These are phyloP conservation scores for Solanum lignicaule DNA, from an alignment of 257 asterid genomes.

Conservation along the genomic window DNA sequence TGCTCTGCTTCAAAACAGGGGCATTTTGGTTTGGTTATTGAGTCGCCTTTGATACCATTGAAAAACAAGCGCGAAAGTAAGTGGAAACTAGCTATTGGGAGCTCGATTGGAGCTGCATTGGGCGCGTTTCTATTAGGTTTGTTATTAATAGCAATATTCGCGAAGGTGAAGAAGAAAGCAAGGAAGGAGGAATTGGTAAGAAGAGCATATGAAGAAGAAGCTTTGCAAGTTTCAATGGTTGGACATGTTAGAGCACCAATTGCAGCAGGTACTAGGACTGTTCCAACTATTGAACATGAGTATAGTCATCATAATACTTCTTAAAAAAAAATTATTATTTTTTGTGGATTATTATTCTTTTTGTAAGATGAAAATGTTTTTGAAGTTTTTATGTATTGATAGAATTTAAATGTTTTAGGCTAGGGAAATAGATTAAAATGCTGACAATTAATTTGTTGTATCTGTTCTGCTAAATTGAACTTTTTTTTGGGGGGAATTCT, in stretches of 20 bases:
- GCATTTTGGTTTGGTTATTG: conserved; percentile 67
- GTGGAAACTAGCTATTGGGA: conserved; percentile 50
- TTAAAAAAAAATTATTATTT: neutral
- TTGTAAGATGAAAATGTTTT: conserved; percentile 9
- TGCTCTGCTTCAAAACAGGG: conserved; percentile 42
- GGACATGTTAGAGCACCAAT: conserved; percentile 84
- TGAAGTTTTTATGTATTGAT: conserved; percentile 2
- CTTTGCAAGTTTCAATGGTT: conserved; percentile 87
- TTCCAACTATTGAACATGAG: conserved; percentile 57
- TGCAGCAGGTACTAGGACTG: conserved; percentile 58
- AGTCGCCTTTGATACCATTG: conserved; percentile 52
- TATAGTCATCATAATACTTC: conserved; percentile 18
- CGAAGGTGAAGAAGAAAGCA: conserved; percentile 70
- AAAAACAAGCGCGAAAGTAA: conserved; percentile 35
- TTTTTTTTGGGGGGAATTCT: neutral
- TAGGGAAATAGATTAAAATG: neutral
- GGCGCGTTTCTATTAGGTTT: conserved; percentile 58
- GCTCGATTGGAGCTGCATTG: conserved; percentile 61
- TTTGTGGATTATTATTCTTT: conserved; percentile 4
- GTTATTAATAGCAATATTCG: conserved; percentile 55
- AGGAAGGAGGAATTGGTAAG: conserved; percentile 81
- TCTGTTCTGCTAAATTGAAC: conserved; percentile 1
- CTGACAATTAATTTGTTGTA: conserved; percentile 14
- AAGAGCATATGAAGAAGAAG: conserved; percentile 92
- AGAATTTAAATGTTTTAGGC: conserved; percentile 2